Evolutionary conservation across 352 stramenopile genomes (phyloP).

Genomic region (Pythium sukuiense): DNA sequence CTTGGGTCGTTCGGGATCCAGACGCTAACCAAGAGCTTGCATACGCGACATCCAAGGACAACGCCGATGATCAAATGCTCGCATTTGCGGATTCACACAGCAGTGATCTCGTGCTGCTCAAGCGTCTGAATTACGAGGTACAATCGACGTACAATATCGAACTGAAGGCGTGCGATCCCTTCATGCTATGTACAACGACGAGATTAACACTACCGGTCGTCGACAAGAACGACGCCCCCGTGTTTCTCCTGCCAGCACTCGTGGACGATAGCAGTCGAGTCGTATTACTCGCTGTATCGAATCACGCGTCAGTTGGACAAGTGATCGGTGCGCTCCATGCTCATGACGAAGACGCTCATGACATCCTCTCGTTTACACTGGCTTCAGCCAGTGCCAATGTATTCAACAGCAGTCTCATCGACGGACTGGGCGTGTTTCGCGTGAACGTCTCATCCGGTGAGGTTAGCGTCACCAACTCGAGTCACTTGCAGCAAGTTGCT

Average conservation of each 20-base stretch:
- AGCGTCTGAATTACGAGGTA: slow-evolving; percentile 25
- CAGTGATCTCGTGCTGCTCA: slow-evolving; percentile 20
- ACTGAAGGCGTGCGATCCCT: slow-evolving; percentile 26
- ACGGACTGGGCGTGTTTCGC: slow-evolving; percentile 8
- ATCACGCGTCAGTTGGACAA: slow-evolving; percentile 6
- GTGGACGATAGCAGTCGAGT: background rate
- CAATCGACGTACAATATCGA: slow-evolving; percentile 11
- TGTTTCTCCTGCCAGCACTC: background rate
- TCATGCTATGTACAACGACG: slow-evolving; percentile 22
- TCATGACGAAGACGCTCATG: slow-evolving; percentile 17
- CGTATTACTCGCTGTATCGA: slow-evolving; percentile 16
- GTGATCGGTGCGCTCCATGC: slow-evolving; percentile 22
- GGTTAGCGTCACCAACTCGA: slow-evolving; percentile 19
- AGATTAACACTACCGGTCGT: slow-evolving; percentile 12
- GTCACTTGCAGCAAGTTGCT: slow-evolving; percentile 16
- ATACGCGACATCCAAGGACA: slow-evolving; percentile 26
- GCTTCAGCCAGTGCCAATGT: background rate
- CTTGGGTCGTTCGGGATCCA: slow-evolving; percentile 28
- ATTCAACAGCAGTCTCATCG: background rate
- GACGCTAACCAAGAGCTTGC: slow-evolving; percentile 30
- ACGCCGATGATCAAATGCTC: slow-evolving; percentile 19
- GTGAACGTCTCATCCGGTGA: slow-evolving; percentile 25
- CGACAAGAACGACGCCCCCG: slow-evolving; percentile 29
- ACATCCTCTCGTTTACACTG: slow-evolving; percentile 22
- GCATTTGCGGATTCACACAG: slow-evolving; percentile 15